A percentile compares a stretch with the other conserved stretches of the same genome.
Conservation (phyloP, 2,329 filamentous ascomycete species). For the Trichoderma oligosporum region DNA sequence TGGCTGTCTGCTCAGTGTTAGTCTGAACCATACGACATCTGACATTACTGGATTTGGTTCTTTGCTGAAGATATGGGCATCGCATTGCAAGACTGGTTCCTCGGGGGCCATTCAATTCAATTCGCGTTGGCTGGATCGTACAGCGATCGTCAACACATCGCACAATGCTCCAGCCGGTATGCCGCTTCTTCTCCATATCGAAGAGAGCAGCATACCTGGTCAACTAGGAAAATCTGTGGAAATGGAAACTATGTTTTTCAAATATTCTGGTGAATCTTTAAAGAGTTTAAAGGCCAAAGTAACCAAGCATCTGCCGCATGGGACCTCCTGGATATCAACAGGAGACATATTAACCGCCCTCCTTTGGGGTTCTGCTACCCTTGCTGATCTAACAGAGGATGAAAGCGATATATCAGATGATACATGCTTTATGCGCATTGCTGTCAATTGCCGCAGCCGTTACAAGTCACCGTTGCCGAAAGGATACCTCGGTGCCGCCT, state of each 20-base stretch:
- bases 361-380: not conserved
- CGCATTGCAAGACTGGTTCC: slow-evolving; percentile 5
- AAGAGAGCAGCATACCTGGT: not conserved
- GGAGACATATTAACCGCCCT: slow-evolving; percentile 8
- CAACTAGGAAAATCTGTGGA: not conserved
- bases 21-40: slow-evolving; percentile 1
- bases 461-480: not conserved
- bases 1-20: slow-evolving; percentile 3
- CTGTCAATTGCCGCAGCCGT: slow-evolving; percentile 8
- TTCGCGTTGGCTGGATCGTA: not conserved
- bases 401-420: not conserved
- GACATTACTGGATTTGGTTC: slow-evolving; percentile 6
- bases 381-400: not conserved
- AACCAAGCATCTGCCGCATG: not conserved
- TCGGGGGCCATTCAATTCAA: not conserved
- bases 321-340: slow-evolving; percentile 5
- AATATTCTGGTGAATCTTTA: not conserved
- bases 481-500: slow-evolving; percentile 6
- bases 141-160: not conserved
- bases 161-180: not conserved
- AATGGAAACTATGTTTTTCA: not conserved
- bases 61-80: slow-evolving; percentile 14
- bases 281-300: not conserved
- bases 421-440: not conserved
- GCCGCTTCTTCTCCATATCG: slow-evolving; percentile 6